These are phyloP conservation scores for Trichoderma pleuroti DNA, from an alignment of 2,329 filamentous ascomycete species.

Conservation along the genomic window DNA sequence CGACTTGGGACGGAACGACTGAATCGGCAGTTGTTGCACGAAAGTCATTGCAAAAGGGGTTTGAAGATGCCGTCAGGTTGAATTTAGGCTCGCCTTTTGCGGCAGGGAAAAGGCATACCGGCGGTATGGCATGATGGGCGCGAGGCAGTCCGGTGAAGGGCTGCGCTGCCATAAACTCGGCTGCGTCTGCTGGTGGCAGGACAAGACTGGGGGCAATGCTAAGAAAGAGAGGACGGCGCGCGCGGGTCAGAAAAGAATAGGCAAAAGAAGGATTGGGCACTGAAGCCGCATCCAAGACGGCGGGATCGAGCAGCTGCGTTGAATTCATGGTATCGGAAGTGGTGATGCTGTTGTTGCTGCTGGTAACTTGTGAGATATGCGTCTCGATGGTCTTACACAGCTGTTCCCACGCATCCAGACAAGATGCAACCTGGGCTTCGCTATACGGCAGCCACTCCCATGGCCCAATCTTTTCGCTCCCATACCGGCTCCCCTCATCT, in stretches of 20 bases:
- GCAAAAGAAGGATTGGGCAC: constrained; percentile 12
- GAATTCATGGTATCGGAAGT: not conserved
- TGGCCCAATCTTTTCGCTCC: constrained; percentile 24
- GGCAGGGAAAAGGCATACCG: not conserved
- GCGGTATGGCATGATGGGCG: not conserved
- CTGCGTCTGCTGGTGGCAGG: constrained; percentile 4
- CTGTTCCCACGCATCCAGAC: constrained; percentile 27
- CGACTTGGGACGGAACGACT: not conserved
- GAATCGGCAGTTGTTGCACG: not conserved
- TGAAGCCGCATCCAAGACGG: not conserved
- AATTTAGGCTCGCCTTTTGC: not conserved
- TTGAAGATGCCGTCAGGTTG: not conserved
- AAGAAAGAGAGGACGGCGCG: constrained; percentile 15
- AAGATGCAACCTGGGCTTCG: constrained; percentile 26
- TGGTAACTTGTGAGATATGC: not conserved
- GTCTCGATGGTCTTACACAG: constrained; percentile 20
- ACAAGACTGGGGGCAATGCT: constrained; percentile 17
- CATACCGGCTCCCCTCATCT: constrained; percentile 20
- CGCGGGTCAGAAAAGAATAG: constrained; percentile 13
- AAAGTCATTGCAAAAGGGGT: not conserved
- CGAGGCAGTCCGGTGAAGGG: not conserved
- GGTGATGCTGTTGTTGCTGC: too few species aligned
- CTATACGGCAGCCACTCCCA: constrained; percentile 30
- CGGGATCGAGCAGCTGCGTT: not conserved
- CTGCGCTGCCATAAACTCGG: not conserved